Conservation (phyloP, 2,329 filamentous ascomycete genomes). For the Colletotrichum tanaceti region DNA sequence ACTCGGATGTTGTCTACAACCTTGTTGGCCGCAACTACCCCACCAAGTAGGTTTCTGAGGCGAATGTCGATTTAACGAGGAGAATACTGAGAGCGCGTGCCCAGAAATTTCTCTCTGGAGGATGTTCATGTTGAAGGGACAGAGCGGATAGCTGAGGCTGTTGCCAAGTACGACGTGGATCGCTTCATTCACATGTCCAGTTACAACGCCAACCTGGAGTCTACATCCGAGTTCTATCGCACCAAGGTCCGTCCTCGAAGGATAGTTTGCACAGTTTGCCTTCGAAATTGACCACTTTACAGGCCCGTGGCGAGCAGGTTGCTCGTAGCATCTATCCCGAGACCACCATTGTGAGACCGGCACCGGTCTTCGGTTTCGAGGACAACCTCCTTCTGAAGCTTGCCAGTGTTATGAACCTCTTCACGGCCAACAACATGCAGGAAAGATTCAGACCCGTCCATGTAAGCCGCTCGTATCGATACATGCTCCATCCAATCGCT, state of each 20-base stretch:
- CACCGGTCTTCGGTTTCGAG: constrained; percentile 94
- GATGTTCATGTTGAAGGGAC: constrained; percentile 95
- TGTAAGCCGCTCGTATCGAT: constrained; percentile 60
- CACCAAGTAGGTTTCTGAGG: constrained; percentile 76
- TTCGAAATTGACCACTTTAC: constrained; percentile 32
- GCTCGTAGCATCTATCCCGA: constrained; percentile 93
- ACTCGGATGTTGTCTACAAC: constrained; percentile 98
- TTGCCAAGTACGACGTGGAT: constrained; percentile 97
- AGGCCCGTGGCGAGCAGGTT: constrained; percentile 84
- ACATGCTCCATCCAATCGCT: constrained; percentile 7
- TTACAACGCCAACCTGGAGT: constrained; percentile 86
- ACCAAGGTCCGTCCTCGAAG: constrained; percentile 74
- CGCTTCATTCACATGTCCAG: constrained; percentile 97
- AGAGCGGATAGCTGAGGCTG: constrained; percentile 91
- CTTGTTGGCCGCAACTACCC: constrained; percentile 93
- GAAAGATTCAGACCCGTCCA: constrained; percentile 93
- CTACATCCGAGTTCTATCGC: constrained; percentile 87
- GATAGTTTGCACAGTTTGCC: background rate
- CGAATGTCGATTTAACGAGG: background rate
- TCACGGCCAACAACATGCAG: constrained; percentile 94
- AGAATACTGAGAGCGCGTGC: constrained; percentile 47
- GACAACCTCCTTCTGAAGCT: constrained; percentile 90
- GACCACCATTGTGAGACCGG: constrained; percentile 94
- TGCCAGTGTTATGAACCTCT: constrained; percentile 80
- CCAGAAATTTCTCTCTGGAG: constrained; percentile 89